phyloP scores from a whole-genome alignment of 2,329 filamentous ascomycete species.

The Cordyceps cateniannulata region DNA sequence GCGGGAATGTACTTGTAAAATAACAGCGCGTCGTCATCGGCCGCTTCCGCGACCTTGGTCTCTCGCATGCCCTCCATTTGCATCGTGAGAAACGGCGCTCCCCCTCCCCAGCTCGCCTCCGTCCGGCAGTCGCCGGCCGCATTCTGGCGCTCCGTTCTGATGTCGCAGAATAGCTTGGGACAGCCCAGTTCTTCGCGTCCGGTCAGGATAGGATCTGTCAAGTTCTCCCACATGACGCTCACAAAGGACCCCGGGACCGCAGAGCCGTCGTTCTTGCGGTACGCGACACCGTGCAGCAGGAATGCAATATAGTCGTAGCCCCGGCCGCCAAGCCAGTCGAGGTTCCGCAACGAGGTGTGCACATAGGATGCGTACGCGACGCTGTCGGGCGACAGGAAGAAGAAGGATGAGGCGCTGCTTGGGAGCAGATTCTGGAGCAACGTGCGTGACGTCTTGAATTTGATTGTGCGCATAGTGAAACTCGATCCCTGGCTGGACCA shows the following conservation, averaged over 20 bases:
- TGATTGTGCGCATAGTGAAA: constrained; percentile 40
- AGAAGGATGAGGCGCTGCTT: constrained; percentile 22
- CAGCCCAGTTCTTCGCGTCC: constrained; percentile 56
- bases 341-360: constrained; percentile 35
- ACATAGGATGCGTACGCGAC: constrained; percentile 37
- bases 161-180: constrained; percentile 50
- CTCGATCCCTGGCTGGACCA: constrained; percentile 18
- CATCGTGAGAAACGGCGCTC: not conserved
- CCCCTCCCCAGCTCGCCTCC: not conserved
- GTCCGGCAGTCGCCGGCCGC: not conserved
- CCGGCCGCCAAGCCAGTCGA: constrained; percentile 55
- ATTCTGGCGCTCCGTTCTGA: constrained; percentile 33
- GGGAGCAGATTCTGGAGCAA: constrained; percentile 36
- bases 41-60: not conserved
- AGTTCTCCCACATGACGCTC: constrained; percentile 40
- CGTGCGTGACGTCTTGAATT: constrained; percentile 44
- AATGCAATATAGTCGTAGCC: constrained; percentile 54
- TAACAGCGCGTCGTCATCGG: not conserved
- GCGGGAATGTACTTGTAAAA: not conserved
- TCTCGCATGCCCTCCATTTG: not conserved
- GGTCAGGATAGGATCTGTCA: constrained; percentile 53
- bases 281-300: constrained; percentile 57
- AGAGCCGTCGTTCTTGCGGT: constrained; percentile 20
- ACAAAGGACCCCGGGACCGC: not conserved
- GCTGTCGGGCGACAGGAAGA: not conserved